These are phyloP conservation scores for Haplosporangium sp. DNA, from an alignment of 371 early-diverging fungal species.

Conservation along the genomic window DNA sequence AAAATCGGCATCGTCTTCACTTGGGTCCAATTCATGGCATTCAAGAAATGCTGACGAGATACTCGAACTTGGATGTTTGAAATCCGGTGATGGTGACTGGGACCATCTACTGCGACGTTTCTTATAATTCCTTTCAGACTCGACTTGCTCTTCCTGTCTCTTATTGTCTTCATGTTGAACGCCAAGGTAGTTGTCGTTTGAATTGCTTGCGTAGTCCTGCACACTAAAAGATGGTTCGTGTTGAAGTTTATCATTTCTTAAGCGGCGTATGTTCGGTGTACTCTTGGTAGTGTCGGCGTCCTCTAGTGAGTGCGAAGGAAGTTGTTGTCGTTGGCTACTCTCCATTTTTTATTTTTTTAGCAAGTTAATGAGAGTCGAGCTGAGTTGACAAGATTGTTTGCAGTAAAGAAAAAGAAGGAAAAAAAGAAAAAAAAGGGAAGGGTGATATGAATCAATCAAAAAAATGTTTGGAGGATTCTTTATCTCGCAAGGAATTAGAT, in stretches of 20 bases:
- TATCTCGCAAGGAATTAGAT: not conserved
- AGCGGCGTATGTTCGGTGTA: not conserved
- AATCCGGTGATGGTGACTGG: not conserved
- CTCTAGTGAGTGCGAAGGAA: not conserved
- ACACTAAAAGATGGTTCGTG: not conserved
- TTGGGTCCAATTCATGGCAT: conserved; percentile 9
- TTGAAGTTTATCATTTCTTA: not conserved
- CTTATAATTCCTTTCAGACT: not conserved
- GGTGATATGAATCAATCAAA: not conserved
- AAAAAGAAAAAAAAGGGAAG: too few relatives aligned
- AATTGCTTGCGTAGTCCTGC: not conserved
- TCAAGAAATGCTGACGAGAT: conserved; percentile 16
- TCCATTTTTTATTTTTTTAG: not conserved
- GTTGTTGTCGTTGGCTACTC: not conserved
- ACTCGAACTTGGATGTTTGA: not conserved
- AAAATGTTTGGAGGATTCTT: not conserved
- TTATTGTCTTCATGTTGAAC: not conserved
- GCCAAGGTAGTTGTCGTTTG: not conserved
- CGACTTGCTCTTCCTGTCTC: not conserved
- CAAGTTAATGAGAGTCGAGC: too few relatives aligned
- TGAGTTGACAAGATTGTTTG: not conserved
- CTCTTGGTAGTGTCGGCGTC: not conserved
- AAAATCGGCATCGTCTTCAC: conserved; percentile 8
- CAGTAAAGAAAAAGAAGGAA: too few relatives aligned
- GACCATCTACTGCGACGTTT: conserved; percentile 1